Evolutionary conservation across 352 stramenopile genomes (phyloP).

Genomic region (Globisporangium acanthophoron): DNA sequence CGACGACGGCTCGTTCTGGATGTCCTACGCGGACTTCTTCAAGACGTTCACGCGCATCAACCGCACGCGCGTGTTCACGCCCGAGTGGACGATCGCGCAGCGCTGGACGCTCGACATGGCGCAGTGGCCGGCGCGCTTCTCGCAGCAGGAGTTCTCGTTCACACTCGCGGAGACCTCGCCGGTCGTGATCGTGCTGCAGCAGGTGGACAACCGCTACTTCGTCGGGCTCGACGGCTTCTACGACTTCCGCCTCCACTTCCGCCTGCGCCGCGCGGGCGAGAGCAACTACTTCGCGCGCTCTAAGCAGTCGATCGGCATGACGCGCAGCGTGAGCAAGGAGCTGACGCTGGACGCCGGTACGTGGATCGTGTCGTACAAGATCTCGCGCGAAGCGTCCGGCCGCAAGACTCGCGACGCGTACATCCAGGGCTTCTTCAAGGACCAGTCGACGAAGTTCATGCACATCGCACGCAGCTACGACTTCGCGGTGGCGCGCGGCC

Average conservation of each 20-base stretch:
- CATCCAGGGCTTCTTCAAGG: slow-evolving; percentile 15
- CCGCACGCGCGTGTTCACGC: slow-evolving; percentile 28
- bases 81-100: slow-evolving; percentile 29
- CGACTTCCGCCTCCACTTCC: slow-evolving; percentile 29
- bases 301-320: slow-evolving; percentile 19
- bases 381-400: slow-evolving; percentile 13
- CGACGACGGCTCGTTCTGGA: slow-evolving; percentile 62
- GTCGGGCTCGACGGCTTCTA: slow-evolving; percentile 32
- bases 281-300: slow-evolving; percentile 20
- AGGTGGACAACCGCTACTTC: slow-evolving; percentile 33
- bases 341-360: slow-evolving; percentile 19
- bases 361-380: slow-evolving; percentile 24
- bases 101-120: slow-evolving; percentile 21
- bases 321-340: slow-evolving; percentile 29
- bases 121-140: slow-evolving; percentile 21
- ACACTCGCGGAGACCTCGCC: slow-evolving; percentile 12
- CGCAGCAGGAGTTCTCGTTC: slow-evolving; percentile 23
- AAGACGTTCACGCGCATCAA: slow-evolving; percentile 22
- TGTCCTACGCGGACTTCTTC: slow-evolving; percentile 37
- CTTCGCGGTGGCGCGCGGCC: slow-evolving; percentile 17
- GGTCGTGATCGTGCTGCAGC: slow-evolving; percentile 29
- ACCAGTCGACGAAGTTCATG: slow-evolving; percentile 28
- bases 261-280: slow-evolving; percentile 20
- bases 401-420: slow-evolving; percentile 13
- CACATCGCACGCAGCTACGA: slow-evolving; percentile 28